Evolutionary conservation across 1,139 yeast species (phyloP), one percentile per base, ranked within the genome.

Genomic region (Williopsis jadinii): DNA sequence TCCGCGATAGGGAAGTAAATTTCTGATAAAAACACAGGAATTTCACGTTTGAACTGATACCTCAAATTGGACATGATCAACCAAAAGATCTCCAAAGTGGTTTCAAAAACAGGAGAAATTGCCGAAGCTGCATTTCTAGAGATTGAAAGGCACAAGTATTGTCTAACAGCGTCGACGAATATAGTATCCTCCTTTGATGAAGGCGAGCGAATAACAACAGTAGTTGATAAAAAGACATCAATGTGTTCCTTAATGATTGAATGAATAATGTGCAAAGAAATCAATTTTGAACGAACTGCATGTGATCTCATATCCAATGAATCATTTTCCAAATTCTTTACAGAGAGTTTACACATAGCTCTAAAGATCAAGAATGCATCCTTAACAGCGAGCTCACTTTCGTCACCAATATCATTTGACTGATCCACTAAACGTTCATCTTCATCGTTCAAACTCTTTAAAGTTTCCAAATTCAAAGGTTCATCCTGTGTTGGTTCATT

Each of bases 121-220:
- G 92, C 84, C 28, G 95, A 86, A 1, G 97, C 94, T 0, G 97
- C 95, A 63, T 94, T 94, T 59, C 95, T 77, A 0, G 96, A 84
- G 42, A 94, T 70, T 3, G 92, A 74, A 38, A 87, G 71, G 56
- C 95, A 84, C 29, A 90, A 62, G 53, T 90, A 88, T 58, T 87
- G 95, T 58, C 92, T 80, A 29, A 87, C 76, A 0, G 97, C 87
- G 54, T 82, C 82, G 35, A 87, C 76, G 46, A 94, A 75, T 32
- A 82, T 64, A 0, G 85, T 77, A 38, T 68, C 70, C 38, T 83
- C 87, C 40, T 72, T 72, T 3, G 78, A 69, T 35, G 76, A 70
- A 15, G 75, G 63, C 9, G 84, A 75, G 36, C 73, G 65, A 40
- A 88, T 73, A 30, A 74, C 74, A 40, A 84, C 78, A 42, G 75